A percentile compares a stretch with the other conserved stretches of the same genome.
Conservation (phyloP, 116 monocot genomes). For the Phalaenopsis hybrid region DNA sequence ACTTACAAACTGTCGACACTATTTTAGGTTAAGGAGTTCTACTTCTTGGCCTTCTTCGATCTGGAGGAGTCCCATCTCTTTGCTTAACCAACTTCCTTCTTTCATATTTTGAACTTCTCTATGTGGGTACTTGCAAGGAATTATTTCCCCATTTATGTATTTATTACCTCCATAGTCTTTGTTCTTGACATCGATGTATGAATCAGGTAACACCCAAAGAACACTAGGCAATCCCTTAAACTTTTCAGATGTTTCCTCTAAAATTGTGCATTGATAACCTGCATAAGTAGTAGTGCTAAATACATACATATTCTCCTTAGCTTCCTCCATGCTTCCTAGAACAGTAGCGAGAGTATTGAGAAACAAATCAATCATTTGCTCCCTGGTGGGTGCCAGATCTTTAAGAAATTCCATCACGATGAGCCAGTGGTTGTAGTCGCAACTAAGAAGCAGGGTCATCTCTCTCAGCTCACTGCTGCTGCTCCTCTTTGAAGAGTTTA, state of each 20-base stretch:
- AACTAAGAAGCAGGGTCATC: conserved; percentile 82
- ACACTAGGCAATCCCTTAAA: conserved; percentile 95
- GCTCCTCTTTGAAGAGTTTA: conserved; percentile 30
- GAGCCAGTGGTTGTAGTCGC: conserved; percentile 98
- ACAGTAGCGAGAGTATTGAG: conserved; percentile 83
- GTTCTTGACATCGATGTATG: conserved; percentile 93
- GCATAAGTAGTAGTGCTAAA: conserved; percentile 97
- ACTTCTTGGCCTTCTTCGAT: conserved; percentile 29
- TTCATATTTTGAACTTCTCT: conserved; percentile 76
- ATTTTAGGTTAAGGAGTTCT: not conserved
- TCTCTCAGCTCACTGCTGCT: conserved; percentile 53
- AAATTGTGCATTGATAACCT: conserved; percentile 86
- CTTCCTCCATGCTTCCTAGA: conserved; percentile 93
- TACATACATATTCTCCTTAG: conserved; percentile 99
- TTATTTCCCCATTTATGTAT: conserved; percentile 97
- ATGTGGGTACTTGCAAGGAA: conserved; percentile 84
- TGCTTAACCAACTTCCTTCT: conserved; percentile 80
- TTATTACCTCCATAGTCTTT: conserved; percentile 99
- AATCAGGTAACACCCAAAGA: conserved; percentile 96
- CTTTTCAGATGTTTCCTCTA: conserved; percentile 93
- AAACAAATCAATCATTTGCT: conserved; percentile 96
- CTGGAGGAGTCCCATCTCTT: conserved; percentile 49
- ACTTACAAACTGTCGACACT: no score
- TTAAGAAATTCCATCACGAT: conserved; percentile 97
- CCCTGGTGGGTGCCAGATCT: conserved; percentile 90